A percentile compares a stretch with the other conserved stretches of the same genome.
Conservation (phyloP, 371 early-diverging fungal species). For the Haplosporangium sp. region DNA sequence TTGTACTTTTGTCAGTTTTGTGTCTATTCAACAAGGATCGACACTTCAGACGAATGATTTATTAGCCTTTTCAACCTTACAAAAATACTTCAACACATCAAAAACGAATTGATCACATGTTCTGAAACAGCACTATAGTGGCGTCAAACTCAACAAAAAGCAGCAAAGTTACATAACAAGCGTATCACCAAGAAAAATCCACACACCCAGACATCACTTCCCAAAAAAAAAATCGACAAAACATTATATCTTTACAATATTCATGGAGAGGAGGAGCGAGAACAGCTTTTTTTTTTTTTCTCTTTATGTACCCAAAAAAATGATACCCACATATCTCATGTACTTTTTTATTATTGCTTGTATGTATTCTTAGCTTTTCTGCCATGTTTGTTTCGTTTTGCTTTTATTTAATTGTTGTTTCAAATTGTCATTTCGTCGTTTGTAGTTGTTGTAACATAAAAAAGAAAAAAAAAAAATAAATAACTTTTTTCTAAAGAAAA, state of each 20-base stretch:
- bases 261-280: not conserved
- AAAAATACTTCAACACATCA: not conserved
- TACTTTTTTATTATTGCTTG: slow-evolving; percentile 4
- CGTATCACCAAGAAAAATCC: not conserved
- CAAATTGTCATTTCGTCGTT: not conserved
- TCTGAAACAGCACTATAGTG: not conserved
- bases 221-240: slow-evolving; percentile 13
- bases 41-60: not conserved
- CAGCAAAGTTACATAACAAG: not conserved
- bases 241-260: not conserved
- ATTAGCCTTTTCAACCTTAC: not conserved
- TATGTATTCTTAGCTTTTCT: slow-evolving; percentile 24
- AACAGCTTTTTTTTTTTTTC: not conserved
- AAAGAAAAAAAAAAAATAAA: not conserved
- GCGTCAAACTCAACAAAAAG: not conserved
- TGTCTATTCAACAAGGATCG: not conserved
- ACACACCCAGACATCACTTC: not conserved
- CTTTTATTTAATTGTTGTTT: slow-evolving; percentile 3
- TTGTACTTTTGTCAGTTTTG: not conserved
- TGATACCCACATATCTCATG: slow-evolving; percentile 19
- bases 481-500: not conserved
- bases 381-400: slow-evolving; percentile 10
- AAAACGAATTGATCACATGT: not conserved
- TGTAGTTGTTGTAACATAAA: not conserved
- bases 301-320: slow-evolving; percentile 27